These are phyloP conservation scores for Astrephomene gubernaculifera DNA, from an alignment of 139 green algal species.

Conservation along the genomic window DNA sequence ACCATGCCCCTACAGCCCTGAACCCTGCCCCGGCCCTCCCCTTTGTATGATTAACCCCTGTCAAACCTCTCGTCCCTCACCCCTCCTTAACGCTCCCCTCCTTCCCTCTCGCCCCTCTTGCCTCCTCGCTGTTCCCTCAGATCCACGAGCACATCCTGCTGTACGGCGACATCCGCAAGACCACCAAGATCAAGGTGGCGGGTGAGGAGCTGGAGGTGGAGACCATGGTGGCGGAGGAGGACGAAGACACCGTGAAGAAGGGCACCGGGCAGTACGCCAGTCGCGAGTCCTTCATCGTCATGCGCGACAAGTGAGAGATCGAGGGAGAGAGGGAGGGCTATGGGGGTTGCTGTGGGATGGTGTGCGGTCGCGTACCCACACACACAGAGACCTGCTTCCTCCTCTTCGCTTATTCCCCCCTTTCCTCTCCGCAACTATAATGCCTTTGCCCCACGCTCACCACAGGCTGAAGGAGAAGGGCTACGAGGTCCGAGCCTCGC, in stretches of 20 bases:
- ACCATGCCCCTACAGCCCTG: no score
- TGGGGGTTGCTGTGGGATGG: not conserved
- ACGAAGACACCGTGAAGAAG: conserved; percentile 52
- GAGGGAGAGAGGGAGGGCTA: not conserved
- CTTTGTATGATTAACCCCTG: no score
- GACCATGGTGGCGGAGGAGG: conserved; percentile 56
- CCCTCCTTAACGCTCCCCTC: no score
- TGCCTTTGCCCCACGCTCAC: not conserved
- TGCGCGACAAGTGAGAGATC: conserved; percentile 48
- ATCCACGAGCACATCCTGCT: conserved; percentile 73
- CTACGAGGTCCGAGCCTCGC: conserved; percentile 57
- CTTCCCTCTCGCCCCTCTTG: no score
- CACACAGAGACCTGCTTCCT: no score
- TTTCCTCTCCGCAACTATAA: no score
- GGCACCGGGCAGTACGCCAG: conserved; percentile 53
- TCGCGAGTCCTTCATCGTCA: conserved; percentile 62
- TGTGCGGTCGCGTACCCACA: not conserved
- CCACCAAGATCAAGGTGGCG: conserved; percentile 59
- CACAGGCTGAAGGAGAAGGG: conserved; percentile 50
- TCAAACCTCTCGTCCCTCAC: no score
- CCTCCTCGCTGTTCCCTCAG: not conserved
- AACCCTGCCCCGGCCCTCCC: no score
- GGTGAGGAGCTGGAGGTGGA: conserved; percentile 62
- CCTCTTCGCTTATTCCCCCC: no score
- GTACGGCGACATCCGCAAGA: conserved; percentile 68